These are phyloP conservation scores for Rhizopus microsporus DNA, from an alignment of 371 early-diverging fungal species.

Conservation along the genomic window DNA sequence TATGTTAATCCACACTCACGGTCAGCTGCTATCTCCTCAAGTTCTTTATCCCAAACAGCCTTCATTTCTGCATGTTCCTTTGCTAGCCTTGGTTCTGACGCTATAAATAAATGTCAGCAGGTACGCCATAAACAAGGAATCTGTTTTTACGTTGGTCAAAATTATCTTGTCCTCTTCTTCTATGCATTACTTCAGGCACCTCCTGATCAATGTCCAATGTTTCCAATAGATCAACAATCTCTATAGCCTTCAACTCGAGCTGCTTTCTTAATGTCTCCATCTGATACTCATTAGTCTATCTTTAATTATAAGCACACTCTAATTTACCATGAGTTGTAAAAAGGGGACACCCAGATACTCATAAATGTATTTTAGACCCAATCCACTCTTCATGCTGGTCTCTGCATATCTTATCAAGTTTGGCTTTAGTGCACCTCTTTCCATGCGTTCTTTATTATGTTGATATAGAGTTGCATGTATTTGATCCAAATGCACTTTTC, in stretches of 20 bases:
- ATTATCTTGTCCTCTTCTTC: conserved; percentile 44
- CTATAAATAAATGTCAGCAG: conserved; percentile 14
- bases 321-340: conserved; percentile 57
- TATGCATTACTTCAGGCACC: conserved; percentile 41
- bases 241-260: conserved; percentile 43
- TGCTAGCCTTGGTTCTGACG: conserved; percentile 36
- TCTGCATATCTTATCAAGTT: conserved; percentile 65
- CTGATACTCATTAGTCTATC: conserved; percentile 21
- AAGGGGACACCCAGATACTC: conserved; percentile 66
- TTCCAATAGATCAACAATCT: conserved; percentile 43
- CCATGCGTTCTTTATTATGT: conserved; percentile 45
- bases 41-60: conserved; percentile 43
- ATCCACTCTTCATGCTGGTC: conserved; percentile 60
- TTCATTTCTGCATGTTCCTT: conserved; percentile 40
- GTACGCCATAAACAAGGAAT: not conserved
- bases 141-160: conserved; percentile 43
- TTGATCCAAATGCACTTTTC: conserved; percentile 34
- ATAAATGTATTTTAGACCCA: conserved; percentile 65
- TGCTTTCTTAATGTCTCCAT: conserved; percentile 61
- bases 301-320: not conserved
- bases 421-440: conserved; percentile 48
- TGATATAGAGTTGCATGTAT: conserved; percentile 48
- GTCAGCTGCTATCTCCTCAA: conserved; percentile 39
- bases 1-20: conserved; percentile 19
- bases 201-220: conserved; percentile 32